These are phyloP conservation scores for Umbilicus rupestris DNA, from an alignment of 164 flowering plant genomes.

Conservation along the genomic window DNA sequence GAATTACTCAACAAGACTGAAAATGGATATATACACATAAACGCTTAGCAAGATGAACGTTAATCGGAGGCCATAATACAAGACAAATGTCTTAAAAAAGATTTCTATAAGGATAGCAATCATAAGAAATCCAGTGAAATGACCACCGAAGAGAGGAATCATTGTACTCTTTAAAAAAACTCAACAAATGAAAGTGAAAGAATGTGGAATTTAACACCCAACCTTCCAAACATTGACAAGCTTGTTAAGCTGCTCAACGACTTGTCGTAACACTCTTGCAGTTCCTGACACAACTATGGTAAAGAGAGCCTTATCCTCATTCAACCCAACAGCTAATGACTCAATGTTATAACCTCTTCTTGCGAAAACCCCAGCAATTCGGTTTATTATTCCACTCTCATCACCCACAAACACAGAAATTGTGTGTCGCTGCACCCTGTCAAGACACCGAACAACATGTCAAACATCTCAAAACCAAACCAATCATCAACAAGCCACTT, in stretches of 20 bases:
- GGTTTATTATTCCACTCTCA: slow-evolving; percentile 96
- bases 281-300: slow-evolving; percentile 94
- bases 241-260: slow-evolving; percentile 79
- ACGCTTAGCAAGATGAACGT: background rate
- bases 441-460: background rate
- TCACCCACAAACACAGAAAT: slow-evolving; percentile 96
- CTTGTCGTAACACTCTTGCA: slow-evolving; percentile 67
- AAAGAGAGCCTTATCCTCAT: slow-evolving; percentile 90
- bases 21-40: background rate
- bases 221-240: slow-evolving; percentile 94
- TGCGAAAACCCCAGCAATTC: slow-evolving; percentile 97
- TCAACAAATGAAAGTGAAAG: background rate
- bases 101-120: background rate
- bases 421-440: slow-evolving; percentile 70
- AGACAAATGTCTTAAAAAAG: too few relatives aligned
- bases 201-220: background rate
- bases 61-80: too few relatives aligned
- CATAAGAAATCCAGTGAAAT: background rate
- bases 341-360: slow-evolving; percentile 95
- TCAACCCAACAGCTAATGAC: slow-evolving; percentile 94
- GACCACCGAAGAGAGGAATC: background rate
- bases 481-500: background rate
- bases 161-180: background rate
- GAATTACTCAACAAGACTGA: background rate
- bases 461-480: background rate